These are phyloP conservation scores for Vinca major DNA, from an alignment of 305 asterid species.

Conservation along the genomic window DNA sequence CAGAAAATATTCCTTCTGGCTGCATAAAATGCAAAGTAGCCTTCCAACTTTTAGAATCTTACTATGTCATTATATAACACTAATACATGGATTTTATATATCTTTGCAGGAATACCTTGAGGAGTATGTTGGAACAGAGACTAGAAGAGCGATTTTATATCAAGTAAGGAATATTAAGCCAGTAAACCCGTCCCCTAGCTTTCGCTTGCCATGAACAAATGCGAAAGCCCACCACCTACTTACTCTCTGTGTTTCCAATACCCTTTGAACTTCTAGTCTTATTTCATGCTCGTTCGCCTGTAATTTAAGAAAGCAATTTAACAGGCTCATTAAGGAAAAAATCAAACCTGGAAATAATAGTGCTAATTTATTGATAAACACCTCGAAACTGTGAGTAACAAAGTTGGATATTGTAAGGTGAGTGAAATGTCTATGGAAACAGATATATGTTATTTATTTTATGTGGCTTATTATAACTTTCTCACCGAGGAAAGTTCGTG, in stretches of 20 bases:
- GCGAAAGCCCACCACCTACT: neutral
- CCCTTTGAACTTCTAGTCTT: neutral
- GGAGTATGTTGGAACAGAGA: constrained; percentile 58
- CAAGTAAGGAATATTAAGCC: constrained; percentile 45
- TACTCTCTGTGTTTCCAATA: neutral
- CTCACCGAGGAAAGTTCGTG: neutral
- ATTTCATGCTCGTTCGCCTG: neutral
- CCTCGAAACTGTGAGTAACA: neutral
- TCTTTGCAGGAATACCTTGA: constrained; percentile 71
- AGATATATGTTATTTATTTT: neutral
- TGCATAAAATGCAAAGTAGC: neutral
- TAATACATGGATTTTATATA: constrained; percentile 10
- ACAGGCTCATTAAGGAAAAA: no score
- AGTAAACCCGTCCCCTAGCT: neutral
- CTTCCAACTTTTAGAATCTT: neutral
- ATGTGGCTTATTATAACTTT: neutral
- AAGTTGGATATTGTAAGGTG: neutral
- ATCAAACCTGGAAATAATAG: no score
- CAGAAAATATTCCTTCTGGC: neutral
- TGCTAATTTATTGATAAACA: neutral
- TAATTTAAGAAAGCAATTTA: neutral
- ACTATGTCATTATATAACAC: neutral
- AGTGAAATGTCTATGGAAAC: neutral
- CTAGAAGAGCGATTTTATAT: constrained; percentile 74
- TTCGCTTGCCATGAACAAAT: neutral